Evolutionary conservation across 192 early-diverging fungal genomes (phyloP).

Genomic region (Phlyctochytrium planicorne): DNA sequence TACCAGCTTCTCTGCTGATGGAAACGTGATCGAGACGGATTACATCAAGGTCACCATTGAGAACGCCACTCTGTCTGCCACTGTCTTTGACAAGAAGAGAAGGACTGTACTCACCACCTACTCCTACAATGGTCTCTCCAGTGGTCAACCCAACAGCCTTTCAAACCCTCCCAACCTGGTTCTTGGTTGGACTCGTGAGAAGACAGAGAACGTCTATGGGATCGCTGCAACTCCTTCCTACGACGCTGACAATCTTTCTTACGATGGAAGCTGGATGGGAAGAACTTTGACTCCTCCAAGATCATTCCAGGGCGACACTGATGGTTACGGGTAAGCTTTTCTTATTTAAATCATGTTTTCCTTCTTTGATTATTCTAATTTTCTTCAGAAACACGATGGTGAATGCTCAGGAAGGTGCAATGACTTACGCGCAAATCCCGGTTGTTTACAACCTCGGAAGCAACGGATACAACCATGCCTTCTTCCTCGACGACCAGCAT

Average conservation of each 20-base stretch:
- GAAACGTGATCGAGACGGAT: conserved; percentile 4
- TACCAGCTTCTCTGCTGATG: not conserved
- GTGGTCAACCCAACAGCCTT: not conserved
- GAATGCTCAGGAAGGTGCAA: not conserved
- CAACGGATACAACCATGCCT: conserved; percentile 9
- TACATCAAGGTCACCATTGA: conserved; percentile 8
- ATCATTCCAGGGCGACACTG: conserved; percentile 2
- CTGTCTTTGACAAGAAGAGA: conserved; percentile 7
- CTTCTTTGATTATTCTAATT: no score
- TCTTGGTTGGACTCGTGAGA: conserved; percentile 9
- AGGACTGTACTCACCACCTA: conserved; percentile 16
- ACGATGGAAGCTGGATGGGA: not conserved
- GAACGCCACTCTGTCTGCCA: conserved; percentile 6
- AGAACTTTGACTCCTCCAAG: not conserved
- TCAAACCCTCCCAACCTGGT: not conserved
- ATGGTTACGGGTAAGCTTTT: no score
- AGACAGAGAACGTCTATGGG: conserved; percentile 18
- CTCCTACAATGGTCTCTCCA: conserved; percentile 6
- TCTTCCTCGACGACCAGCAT: conserved; percentile 21
- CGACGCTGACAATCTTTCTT: not conserved
- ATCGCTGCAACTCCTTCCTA: not conserved
- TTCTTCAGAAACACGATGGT: not conserved
- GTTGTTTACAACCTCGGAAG: conserved; percentile 13
- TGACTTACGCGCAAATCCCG: conserved; percentile 8
- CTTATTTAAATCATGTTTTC: no score